phyloP scores from a whole-genome alignment of 805 yeast species.

The Teunomyces cretensis region DNA sequence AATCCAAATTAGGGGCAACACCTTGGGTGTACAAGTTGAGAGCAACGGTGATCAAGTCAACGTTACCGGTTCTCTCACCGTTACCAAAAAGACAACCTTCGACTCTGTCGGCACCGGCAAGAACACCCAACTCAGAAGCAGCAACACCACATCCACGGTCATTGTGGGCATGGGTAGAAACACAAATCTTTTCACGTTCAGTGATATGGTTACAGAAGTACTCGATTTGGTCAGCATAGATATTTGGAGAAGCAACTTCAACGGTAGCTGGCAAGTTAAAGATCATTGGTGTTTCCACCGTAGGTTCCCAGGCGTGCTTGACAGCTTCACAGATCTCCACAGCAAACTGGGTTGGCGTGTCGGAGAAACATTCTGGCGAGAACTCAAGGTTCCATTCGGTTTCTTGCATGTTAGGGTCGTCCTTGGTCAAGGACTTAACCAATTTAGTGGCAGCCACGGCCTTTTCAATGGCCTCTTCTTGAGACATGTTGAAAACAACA shows the following conservation, averaged over 20 bases:
- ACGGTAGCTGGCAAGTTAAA: constrained; percentile 82
- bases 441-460: constrained; percentile 71
- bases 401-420: constrained; percentile 61
- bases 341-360: constrained; percentile 72
- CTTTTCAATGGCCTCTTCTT: constrained; percentile 63
- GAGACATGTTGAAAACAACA: constrained; percentile 71
- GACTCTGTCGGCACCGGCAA: constrained; percentile 85
- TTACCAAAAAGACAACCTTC: constrained; percentile 83
- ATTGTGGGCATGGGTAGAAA: constrained; percentile 74
- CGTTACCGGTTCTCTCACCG: constrained; percentile 86
- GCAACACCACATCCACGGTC: constrained; percentile 87
- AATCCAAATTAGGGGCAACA: constrained; percentile 67
- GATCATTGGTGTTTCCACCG: constrained; percentile 70
- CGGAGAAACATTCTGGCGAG: constrained; percentile 77
- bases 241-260: constrained; percentile 72
- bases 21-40: constrained; percentile 79
- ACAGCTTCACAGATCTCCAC: constrained; percentile 79
- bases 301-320: constrained; percentile 75
- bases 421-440: constrained; percentile 69
- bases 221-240: constrained; percentile 79
- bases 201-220: constrained; percentile 65
- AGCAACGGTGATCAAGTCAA: constrained; percentile 73
- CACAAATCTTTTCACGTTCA: constrained; percentile 69
- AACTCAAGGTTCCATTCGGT: constrained; percentile 74
- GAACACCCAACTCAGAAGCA: constrained; percentile 70